These are phyloP conservation scores for Trichoderma sp. DNA, from an alignment of 2,329 filamentous ascomycete species.

Conservation along the genomic window DNA sequence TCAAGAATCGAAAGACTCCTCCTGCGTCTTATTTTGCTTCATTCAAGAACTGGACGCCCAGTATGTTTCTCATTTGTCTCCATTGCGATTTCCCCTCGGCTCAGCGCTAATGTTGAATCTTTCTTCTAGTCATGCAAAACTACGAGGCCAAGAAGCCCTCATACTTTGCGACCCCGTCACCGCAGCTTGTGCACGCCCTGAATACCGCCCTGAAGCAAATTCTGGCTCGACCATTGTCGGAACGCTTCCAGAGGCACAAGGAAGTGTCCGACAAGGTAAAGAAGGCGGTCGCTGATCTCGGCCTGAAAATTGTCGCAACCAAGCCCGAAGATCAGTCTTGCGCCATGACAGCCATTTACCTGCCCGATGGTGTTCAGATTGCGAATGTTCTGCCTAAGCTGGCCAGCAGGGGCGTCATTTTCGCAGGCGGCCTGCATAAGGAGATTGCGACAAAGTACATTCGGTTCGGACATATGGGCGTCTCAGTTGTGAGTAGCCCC, in stretches of 20 bases:
- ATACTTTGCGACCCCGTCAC: conserved; percentile 96
- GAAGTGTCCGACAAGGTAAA: conserved; percentile 84
- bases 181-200: conserved; percentile 89
- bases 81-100: neutral
- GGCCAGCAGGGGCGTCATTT: conserved; percentile 85
- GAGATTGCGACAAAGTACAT: conserved; percentile 93
- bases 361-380: conserved; percentile 81
- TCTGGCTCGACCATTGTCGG: conserved; percentile 74
- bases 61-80: conserved; percentile 50
- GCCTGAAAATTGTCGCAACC: conserved; percentile 82
- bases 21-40: conserved; percentile 92
- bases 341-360: conserved; percentile 96
- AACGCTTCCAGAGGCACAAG: conserved; percentile 82
- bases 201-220: conserved; percentile 89
- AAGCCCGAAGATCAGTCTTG: conserved; percentile 92
- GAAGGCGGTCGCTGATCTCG: conserved; percentile 76
- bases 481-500: conserved; percentile 71
- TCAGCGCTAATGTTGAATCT: conserved; percentile 30
- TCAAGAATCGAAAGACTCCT: conserved; percentile 79
- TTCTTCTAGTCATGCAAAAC: conserved; percentile 97
- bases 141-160: conserved; percentile 97
- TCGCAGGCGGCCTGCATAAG: conserved; percentile 94
- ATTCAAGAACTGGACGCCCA: conserved; percentile 96
- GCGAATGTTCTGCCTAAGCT: conserved; percentile 85
- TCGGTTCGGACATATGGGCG: conserved; percentile 96